These are phyloP conservation scores for Mycena rebaudengoi DNA, from an alignment of 768 basidiomycete genomes.

Conservation along the genomic window DNA sequence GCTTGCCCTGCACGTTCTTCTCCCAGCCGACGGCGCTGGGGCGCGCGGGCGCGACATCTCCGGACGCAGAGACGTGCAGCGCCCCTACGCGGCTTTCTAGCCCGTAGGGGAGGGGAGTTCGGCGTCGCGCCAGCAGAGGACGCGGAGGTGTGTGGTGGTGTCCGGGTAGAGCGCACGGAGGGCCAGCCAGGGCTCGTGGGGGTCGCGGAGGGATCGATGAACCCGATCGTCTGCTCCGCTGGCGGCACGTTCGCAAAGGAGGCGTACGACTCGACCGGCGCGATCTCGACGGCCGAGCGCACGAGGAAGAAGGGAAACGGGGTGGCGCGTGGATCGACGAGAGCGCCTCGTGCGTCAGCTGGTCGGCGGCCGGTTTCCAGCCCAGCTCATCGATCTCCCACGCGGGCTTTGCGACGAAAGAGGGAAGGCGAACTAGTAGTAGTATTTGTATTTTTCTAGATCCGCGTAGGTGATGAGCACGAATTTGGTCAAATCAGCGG, in stretches of 20 bases:
- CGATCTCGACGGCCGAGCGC: slow-evolving; percentile 51
- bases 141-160: slow-evolving; percentile 56
- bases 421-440: slow-evolving; percentile 98
- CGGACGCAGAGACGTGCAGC: slow-evolving; percentile 43
- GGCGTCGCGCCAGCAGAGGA: slow-evolving; percentile 82
- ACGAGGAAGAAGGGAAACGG: slow-evolving; percentile 72
- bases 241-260: slow-evolving; percentile 53
- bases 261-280: slow-evolving; percentile 63
- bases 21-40: slow-evolving; percentile 94
- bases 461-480: slow-evolving; percentile 94
- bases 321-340: slow-evolving; percentile 52
- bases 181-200: slow-evolving; percentile 88
- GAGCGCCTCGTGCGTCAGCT: slow-evolving; percentile 53
- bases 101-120: slow-evolving; percentile 52
- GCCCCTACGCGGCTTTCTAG: slow-evolving; percentile 74
- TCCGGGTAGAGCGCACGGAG: slow-evolving; percentile 68
- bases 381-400: slow-evolving; percentile 82
- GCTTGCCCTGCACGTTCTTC: slow-evolving; percentile 87
- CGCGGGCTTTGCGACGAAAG: slow-evolving; percentile 86
- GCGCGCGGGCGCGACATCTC: slow-evolving; percentile 31
- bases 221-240: slow-evolving; percentile 58
- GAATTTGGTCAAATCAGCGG: slow-evolving; percentile 75
- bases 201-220: slow-evolving; percentile 87
- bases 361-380: slow-evolving; percentile 60
- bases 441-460: slow-evolving; percentile 97